These are phyloP conservation scores for Euphorbia tirucalli DNA, from an alignment of 345 rosid genomes.

Conservation along the genomic window DNA sequence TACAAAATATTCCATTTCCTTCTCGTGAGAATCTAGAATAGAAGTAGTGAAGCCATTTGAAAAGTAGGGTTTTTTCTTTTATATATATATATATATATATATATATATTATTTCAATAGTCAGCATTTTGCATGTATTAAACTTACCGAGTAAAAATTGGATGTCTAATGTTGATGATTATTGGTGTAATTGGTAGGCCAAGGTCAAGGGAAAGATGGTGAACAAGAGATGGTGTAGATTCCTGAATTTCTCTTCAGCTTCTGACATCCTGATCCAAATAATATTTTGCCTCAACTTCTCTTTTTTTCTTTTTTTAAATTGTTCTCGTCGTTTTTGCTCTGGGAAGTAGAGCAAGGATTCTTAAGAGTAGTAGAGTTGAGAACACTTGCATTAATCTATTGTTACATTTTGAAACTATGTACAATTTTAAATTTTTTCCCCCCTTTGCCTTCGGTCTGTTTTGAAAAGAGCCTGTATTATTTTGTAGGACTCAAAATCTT, in stretches of 20 bases:
- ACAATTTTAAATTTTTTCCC: constrained; percentile 28
- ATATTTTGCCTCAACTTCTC: constrained; percentile 30
- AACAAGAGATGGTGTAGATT: constrained; percentile 28
- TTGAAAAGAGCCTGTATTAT: constrained; percentile 25
- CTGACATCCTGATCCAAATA: constrained; percentile 36
- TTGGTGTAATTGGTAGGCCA: constrained; percentile 39
- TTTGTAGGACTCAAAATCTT: constrained; percentile 30
- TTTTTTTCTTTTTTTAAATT: not conserved
- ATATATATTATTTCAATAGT: too few species aligned
- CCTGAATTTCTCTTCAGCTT: constrained; percentile 19
- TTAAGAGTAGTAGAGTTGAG: constrained; percentile 33
- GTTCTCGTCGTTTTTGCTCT: constrained; percentile 33
- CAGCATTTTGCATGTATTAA: not conserved
- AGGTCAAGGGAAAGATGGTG: constrained; percentile 69
- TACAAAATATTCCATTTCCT: too few species aligned
- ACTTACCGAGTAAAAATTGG: not conserved
- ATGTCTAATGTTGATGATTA: not conserved
- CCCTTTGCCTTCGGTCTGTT: constrained; percentile 9
- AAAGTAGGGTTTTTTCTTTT: too few species aligned
- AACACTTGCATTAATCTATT: constrained; percentile 31
- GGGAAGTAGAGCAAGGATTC: constrained; percentile 43
- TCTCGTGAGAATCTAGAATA: too few species aligned
- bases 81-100: too few species aligned
- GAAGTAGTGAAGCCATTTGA: not conserved
- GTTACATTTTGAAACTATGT: constrained; percentile 32